phyloP scores from a whole-genome alignment of 805 yeast species.

The Candida odintsovae region DNA sequence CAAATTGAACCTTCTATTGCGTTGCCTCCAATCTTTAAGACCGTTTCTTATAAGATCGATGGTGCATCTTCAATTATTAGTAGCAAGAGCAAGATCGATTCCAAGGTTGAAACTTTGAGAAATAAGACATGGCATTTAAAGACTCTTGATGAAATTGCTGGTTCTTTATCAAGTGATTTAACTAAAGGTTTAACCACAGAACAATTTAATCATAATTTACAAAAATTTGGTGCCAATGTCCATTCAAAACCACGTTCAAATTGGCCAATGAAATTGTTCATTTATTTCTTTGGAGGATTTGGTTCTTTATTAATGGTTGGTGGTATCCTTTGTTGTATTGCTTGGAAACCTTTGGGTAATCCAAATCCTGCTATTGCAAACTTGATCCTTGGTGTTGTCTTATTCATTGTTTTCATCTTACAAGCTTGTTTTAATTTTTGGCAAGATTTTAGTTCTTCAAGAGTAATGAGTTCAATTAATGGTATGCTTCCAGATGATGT shows the following conservation, averaged over 20 bases:
- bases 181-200: slow-evolving; percentile 21
- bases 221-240: slow-evolving; percentile 29
- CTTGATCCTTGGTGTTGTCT: slow-evolving; percentile 36
- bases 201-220: slow-evolving; percentile 7
- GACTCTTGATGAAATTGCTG: slow-evolving; percentile 21
- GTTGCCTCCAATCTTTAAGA: slow-evolving; percentile 33
- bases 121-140: slow-evolving; percentile 28
- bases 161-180: slow-evolving; percentile 19
- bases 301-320: slow-evolving; percentile 36
- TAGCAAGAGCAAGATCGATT: slow-evolving; percentile 10
- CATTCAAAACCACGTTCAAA: slow-evolving; percentile 34
- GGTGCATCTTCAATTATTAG: slow-evolving; percentile 11
- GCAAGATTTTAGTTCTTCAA: slow-evolving; percentile 42
- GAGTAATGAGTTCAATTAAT: slow-evolving; percentile 42
- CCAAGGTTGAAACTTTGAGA: slow-evolving; percentile 21
- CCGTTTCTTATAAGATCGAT: slow-evolving; percentile 33
- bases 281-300: slow-evolving; percentile 44
- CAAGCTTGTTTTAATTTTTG: slow-evolving; percentile 40
- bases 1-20: slow-evolving; percentile 23
- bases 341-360: slow-evolving; percentile 44
- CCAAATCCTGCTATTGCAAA: slow-evolving; percentile 39
- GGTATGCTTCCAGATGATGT: slow-evolving; percentile 36
- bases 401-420: slow-evolving; percentile 33
- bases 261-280: slow-evolving; percentile 27
- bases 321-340: slow-evolving; percentile 36